Evolutionary conservation across 305 asterid species (phyloP).

Genomic region (Rubia peregrina): DNA sequence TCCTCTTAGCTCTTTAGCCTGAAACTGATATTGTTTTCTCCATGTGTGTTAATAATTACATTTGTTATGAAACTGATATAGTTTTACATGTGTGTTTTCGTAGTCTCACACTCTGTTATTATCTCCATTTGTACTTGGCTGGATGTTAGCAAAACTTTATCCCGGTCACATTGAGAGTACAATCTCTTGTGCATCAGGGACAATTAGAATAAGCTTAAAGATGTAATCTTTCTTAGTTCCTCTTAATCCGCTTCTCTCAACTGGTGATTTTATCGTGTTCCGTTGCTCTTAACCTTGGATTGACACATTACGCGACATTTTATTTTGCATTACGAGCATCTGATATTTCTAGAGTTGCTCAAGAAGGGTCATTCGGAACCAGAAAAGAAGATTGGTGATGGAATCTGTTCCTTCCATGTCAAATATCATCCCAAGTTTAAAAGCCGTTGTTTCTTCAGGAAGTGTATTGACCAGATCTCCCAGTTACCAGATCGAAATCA

Average conservation of each 20-base stretch:
- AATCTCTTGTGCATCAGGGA: background rate
- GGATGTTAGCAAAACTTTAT: background rate
- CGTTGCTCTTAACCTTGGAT: background rate
- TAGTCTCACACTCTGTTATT: background rate
- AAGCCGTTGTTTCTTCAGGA: slow-evolving; percentile 91
- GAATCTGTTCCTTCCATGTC: slow-evolving; percentile 61
- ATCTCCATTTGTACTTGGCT: background rate
- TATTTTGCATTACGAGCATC: slow-evolving; percentile 61
- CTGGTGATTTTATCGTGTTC: background rate
- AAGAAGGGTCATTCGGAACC: slow-evolving; percentile 82
- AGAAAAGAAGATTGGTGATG: slow-evolving; percentile 63
- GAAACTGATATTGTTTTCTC: background rate
- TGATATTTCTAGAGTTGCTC: slow-evolving; percentile 55
- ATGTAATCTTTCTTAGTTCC: background rate
- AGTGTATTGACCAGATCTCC: slow-evolving; percentile 70
- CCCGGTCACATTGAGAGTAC: background rate
- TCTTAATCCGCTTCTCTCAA: background rate
- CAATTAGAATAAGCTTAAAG: background rate
- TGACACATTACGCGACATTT: background rate
- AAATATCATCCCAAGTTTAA: slow-evolving; percentile 68
- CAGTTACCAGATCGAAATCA: slow-evolving; percentile 86
- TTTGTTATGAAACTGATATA: background rate
- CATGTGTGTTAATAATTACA: background rate
- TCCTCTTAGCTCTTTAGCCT: background rate
- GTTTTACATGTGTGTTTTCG: background rate